Percentiles rank a stretch among this genome's conserved stretches.
Evolutionary conservation across 2,329 filamentous ascomycete genomes (phyloP).

Genomic region (Claviceps sp.): DNA sequence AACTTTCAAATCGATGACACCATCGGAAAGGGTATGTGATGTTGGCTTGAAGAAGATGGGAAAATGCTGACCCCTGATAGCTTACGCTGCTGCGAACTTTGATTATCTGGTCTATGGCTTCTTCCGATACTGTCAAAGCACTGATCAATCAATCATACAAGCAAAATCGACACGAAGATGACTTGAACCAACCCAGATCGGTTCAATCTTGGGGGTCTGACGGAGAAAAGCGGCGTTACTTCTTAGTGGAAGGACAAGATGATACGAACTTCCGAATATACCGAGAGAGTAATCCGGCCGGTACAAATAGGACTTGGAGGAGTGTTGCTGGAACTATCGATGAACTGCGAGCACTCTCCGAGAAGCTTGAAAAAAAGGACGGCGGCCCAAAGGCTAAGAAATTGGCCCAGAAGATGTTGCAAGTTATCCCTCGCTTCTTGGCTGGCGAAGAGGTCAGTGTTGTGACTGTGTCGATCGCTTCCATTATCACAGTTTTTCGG

Average conservation of each 20-base stretch:
- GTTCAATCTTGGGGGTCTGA: slow-evolving; percentile 86
- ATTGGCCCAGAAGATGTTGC: slow-evolving; percentile 62
- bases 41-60: background rate
- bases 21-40: slow-evolving; percentile 60
- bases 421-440: slow-evolving; percentile 80
- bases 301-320: slow-evolving; percentile 72
- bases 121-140: slow-evolving; percentile 68
- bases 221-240: slow-evolving; percentile 85
- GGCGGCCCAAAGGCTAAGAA: slow-evolving; percentile 69
- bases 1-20: slow-evolving; percentile 70
- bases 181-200: slow-evolving; percentile 72
- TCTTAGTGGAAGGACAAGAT: slow-evolving; percentile 82
- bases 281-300: slow-evolving; percentile 74
- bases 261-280: slow-evolving; percentile 92
- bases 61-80: slow-evolving; percentile 30
- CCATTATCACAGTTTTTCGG: no score
- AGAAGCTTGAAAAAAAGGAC: slow-evolving; percentile 64
- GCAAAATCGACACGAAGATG: slow-evolving; percentile 66
- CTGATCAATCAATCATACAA: slow-evolving; percentile 85
- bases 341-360: slow-evolving; percentile 61
- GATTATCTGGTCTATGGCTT: slow-evolving; percentile 77
- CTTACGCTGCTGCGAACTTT: slow-evolving; percentile 72
- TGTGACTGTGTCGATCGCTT: background rate
- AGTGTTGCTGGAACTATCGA: slow-evolving; percentile 85
- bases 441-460: slow-evolving; percentile 69